Evolutionary conservation across 139 green algal species (phyloP), one percentile per base, ranked within the genome.

Genomic region (Desmodesmus armatus): DNA sequence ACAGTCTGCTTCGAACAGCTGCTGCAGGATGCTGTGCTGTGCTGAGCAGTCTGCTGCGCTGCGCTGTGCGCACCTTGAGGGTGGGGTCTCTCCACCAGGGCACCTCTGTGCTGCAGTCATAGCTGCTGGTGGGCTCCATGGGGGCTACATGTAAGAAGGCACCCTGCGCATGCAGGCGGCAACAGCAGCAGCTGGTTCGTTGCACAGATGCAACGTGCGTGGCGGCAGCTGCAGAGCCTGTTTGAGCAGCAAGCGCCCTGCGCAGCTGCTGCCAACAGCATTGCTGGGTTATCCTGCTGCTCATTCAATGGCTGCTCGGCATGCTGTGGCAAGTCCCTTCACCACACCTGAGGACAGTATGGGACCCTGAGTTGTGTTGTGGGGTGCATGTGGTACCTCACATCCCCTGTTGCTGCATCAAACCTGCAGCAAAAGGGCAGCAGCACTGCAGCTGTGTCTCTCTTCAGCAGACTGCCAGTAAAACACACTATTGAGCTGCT

Each of bases 81-180:
- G 86, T 85, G 25, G 85, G 71, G 87, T 96, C 88, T 62, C 86
- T 88, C 92, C 93, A 95, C 94, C 94, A 96, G 2, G 94, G 90
- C 41, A 90, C 73, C 21, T 80, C 85, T 73, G 93, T 92, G 80
- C 79, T 87, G 66, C 77, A 94, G 78, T 92, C 83, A 86, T 90
- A 94, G 84, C 93, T 89, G 37, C 74, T 87, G 47, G 83, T 78
- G 4, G 93, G 92, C 87, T 92, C 90, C 31, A 77, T 58, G 2
- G 94, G 92, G 0, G 92, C 80, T 13, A 96, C 84, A 76, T 96
- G 93, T 1, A 95, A 33, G 80, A 96, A 95, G n/a, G 80, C 65
- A 5, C 92, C 94, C 93, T 94, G 86, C 33, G 60, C 49, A 75
- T n/a, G n/a, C n/a, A n/a, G 11, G 53, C 51, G 51, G 51, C 15